Percentiles rank a stretch among this genome's conserved stretches.
Conservation (phyloP, 352 stramenopile genomes). For the Pythium folliculosum region DNA sequence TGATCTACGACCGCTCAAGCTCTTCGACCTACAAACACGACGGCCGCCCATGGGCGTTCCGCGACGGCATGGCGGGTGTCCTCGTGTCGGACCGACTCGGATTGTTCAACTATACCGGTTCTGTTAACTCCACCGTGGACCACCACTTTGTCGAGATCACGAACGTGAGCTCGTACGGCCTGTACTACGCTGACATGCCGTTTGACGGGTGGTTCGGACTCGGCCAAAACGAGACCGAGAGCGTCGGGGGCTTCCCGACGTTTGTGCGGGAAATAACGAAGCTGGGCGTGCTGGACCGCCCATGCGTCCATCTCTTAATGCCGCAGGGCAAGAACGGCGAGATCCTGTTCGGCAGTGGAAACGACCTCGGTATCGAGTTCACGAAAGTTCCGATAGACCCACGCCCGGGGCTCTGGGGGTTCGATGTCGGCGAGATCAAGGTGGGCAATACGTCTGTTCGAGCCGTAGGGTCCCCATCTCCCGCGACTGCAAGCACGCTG, state of each 20-base stretch:
- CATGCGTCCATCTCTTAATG: not conserved
- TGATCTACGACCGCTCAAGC: conserved; percentile 8
- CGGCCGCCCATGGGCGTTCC: not conserved
- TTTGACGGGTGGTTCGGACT: conserved; percentile 8
- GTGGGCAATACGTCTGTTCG: not conserved
- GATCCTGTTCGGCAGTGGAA: not conserved
- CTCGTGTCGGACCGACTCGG: no score
- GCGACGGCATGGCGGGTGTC: not conserved
- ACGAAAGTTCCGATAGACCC: not conserved
- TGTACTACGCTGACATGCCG: conserved; percentile 2
- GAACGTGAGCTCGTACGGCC: not conserved
- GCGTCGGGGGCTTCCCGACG: not conserved
- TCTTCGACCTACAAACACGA: conserved; percentile 12
- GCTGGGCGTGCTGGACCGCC: not conserved
- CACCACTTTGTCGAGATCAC: conserved; percentile 8
- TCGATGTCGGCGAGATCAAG: not conserved
- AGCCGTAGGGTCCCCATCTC: no score
- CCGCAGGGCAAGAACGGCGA: conserved; percentile 5
- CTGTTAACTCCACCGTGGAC: not conserved
- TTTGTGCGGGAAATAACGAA: not conserved
- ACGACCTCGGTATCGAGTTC: not conserved
- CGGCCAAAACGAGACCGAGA: not conserved
- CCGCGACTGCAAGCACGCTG: not conserved
- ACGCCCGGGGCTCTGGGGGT: not conserved
- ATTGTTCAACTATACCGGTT: not conserved